Conservation (phyloP, 768 basidiomycete genomes). For the Mycena epipterygia region DNA sequence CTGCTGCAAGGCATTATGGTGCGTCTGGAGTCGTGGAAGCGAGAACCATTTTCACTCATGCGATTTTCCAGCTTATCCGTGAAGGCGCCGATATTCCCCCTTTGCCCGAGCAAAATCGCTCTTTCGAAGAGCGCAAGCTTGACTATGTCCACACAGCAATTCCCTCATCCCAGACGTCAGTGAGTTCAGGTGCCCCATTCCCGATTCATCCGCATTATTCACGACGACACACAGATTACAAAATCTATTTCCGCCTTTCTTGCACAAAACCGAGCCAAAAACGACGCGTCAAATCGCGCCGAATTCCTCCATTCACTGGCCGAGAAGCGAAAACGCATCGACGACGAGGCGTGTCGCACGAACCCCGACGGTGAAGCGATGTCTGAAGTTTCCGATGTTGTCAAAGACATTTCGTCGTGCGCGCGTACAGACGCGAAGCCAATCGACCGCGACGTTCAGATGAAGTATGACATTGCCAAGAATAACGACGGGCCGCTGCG, state of each 20-base stretch:
- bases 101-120: conserved; percentile 37
- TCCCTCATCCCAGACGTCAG: conserved; percentile 70
- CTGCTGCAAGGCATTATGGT: conserved; percentile 68
- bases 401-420: conserved; percentile 61
- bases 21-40: conserved; percentile 36
- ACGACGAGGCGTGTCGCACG: conserved; percentile 43
- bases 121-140: conserved; percentile 79
- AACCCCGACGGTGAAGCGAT: conserved; percentile 6
- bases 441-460: conserved; percentile 81
- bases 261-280: conserved; percentile 77
- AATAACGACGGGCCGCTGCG: conserved; percentile 84
- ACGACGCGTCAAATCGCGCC: conserved; percentile 81
- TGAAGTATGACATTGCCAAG: conserved; percentile 91
- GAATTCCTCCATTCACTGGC: conserved; percentile 77
- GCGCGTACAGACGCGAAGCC: conserved; percentile 81
- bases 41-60: not conserved
- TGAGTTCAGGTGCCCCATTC: conserved; percentile 50
- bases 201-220: not conserved
- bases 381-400: not conserved
- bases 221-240: conserved; percentile 61
- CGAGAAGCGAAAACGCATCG: conserved; percentile 64
- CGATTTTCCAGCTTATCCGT: conserved; percentile 44
- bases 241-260: conserved; percentile 81
- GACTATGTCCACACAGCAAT: conserved; percentile 68
- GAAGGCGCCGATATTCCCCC: conserved; percentile 28